Evolutionary conservation across 2,329 filamentous ascomycete species (phyloP), one percentile per base, ranked within the genome.

Genomic region (Hypocrella siamensis): DNA sequence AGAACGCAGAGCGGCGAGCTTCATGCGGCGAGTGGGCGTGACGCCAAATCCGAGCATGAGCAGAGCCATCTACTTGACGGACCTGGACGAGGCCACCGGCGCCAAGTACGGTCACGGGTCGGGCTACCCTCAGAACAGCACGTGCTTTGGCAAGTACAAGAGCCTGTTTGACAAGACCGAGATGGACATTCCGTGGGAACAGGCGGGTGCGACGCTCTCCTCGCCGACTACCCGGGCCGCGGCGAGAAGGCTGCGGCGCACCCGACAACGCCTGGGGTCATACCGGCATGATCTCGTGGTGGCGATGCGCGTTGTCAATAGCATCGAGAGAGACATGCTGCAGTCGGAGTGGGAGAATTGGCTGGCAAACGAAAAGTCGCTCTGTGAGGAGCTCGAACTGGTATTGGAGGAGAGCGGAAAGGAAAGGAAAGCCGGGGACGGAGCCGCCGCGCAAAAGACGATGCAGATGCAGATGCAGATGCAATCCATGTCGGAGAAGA

Each of bases 271-370:
- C 17, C 70, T 98, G 0, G 88, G 81, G 1, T 63, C 72, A 3
- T 90, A 94, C 51, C 70, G 90, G 3, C 84, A 98, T 51, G 85
- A 96, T 48, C 63, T 98, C 15, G 60, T 96, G 3, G 86, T 98
- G 5, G 85, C 86, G 5, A 75, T 96, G 61, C 75, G 86, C 4
- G 72, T 94, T 3, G 77, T 96, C 38, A 94, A 96, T 54, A 78
- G 70, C 35, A 75, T 96, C 18, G 90, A 96, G 61, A 68, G 70
- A 36, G 85, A 94, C 52, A 77, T 93, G 51, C 56, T 96, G 33
- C 70, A 75, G 46, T 79, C 79, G 1, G 88, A 94, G 53, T 98
- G 85, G 78, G 86, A 93, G 58, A 81, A 82, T 40, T 98, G 88
- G 86, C 66, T 96, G 19, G 56, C 70, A 3, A 78, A 82, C 42